Percentiles rank a stretch among this genome's conserved stretches.
Evolutionary conservation across 176 grass and related monocot species (phyloP).

Genomic region (Sorghum bicolor): DNA sequence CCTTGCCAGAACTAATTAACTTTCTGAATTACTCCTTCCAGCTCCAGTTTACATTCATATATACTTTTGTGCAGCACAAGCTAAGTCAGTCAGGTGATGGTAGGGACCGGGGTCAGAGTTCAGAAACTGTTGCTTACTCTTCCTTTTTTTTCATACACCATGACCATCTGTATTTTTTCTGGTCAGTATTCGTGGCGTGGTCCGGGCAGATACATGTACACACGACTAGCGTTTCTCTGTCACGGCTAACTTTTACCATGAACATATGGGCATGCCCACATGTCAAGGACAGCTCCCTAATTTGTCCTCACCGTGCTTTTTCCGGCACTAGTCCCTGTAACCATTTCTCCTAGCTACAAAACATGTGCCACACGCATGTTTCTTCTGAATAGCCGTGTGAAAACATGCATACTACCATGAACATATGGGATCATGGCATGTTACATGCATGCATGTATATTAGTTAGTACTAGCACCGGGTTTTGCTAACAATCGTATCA

Average conservation of each 20-base stretch:
- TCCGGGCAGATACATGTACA: not conserved
- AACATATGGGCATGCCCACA: conserved; percentile 12
- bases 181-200: conserved; percentile 34
- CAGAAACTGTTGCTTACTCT: conserved; percentile 18
- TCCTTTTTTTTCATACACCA: not conserved
- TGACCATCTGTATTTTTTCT: not conserved
- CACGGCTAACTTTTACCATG: not conserved
- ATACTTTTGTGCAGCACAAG: not conserved
- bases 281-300: conserved; percentile 32
- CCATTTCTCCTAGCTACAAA: not conserved
- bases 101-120: not conserved
- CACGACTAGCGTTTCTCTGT: conserved; percentile 23
- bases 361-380: conserved; percentile 7
- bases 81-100: not conserved
- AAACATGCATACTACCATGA: too few relatives aligned
- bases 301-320: conserved; percentile 34
- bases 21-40: not conserved
- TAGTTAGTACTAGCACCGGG: not conserved
- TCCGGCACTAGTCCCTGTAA: not conserved
- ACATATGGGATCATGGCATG: not conserved
- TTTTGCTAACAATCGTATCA: not conserved
- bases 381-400: not conserved
- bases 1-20: not conserved
- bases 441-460: not conserved
- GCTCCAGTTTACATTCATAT: not conserved